Base-by-base conservation (phyloP, 2,329 filamentous ascomycete genomes). In the Diaporthe longicolla region DNA sequence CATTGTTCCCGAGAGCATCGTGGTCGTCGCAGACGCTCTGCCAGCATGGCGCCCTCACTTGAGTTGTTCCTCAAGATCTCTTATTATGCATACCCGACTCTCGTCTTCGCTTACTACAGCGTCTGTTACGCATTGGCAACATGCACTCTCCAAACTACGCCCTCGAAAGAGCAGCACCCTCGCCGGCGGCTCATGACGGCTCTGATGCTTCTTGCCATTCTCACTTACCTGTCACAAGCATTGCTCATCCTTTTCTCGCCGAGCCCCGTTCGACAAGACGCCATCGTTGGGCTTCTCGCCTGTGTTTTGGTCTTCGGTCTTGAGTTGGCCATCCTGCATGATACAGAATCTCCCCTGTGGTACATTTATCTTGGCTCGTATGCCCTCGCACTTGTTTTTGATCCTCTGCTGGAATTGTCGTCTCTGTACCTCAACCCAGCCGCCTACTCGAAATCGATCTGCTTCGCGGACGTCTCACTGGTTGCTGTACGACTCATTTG, bases 311-410 rank as follows among this genome's bases (percentile, higher is more conserved):
- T 90, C n/a, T 94, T 92, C 81, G 88, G 89, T 4, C 86, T 92
- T 19, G 86, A 93, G 77, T 83, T 91, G 74, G 85, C 88, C 54
- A 86, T 86, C 26, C 84, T 93, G 19, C 82, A 85, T 3, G 88
- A 90, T 70, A 83, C 84, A 24, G 79, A 84, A 40, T 84, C 86
- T 69, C 85, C 87, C 3, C 85, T 90, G 13, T 92, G 90, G 86
- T 90, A 92, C 77, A 90, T 92, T 0, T 91, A 90, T 76, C 88
- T 89, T 76, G 91, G 90, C 24, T 89, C 89, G 17, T 93, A 92
- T 86, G 77, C 89, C 40, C 80, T 93, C 21, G 89, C 89, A 19
- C 81, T 92, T 10, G 77, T 85, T 19, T 88, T 89, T 48, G 93
- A 94, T 78, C 79, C 86, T 32, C 77, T 83, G 19, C 76, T 89